Conservation (phyloP, 139 green algal species). For the Edaphochlamys debaryana region DNA sequence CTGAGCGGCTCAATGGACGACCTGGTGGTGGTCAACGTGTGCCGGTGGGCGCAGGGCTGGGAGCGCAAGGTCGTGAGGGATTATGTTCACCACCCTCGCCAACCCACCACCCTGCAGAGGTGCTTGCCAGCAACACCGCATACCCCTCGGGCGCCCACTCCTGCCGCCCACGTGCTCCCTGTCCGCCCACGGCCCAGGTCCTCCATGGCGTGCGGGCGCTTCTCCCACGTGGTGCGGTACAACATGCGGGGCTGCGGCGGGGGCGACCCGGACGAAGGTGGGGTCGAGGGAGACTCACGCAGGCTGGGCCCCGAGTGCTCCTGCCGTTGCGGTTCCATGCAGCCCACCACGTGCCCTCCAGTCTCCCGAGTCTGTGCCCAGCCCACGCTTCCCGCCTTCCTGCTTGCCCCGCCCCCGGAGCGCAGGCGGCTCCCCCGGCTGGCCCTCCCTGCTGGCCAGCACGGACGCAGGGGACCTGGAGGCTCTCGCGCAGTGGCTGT, state of each 20-base stretch:
- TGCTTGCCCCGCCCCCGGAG: neutral
- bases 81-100: no score
- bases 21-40: neutral
- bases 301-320: no score
- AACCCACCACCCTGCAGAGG: neutral
- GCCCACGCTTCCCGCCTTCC: neutral
- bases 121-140: neutral
- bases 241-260: slow-evolving; percentile 33
- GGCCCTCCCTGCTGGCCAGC: neutral
- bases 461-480: slow-evolving; percentile 1
- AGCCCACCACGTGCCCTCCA: no score
- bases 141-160: neutral
- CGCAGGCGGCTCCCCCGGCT: slow-evolving; percentile 13
- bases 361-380: neutral
- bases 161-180: neutral
- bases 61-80: neutral
- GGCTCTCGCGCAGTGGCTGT: neutral
- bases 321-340: no score
- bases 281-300: no score
- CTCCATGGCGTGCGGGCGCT: neutral
- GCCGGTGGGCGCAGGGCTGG: neutral
- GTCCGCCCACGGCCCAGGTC: no score
- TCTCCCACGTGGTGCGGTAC: slow-evolving; percentile 14
- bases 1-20: slow-evolving; percentile 33
- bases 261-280: neutral